Conservation (phyloP, 495 filamentous ascomycete genomes). For the Lophiotrema nucula region DNA sequence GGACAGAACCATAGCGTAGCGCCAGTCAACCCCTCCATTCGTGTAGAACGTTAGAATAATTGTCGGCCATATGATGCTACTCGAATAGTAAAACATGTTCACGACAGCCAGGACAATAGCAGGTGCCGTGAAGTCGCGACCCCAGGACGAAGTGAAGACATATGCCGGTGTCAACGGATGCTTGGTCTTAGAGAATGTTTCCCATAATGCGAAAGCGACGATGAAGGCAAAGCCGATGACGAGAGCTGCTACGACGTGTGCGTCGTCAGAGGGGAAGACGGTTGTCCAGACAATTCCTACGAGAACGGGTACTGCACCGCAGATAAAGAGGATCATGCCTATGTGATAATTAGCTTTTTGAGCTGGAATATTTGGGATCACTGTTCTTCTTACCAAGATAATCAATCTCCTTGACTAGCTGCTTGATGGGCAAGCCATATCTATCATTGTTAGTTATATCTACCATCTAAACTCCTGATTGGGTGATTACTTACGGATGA, state of each 20-base stretch:
- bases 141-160: constrained; percentile 35
- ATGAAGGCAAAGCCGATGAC: constrained; percentile 30
- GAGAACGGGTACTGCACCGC: constrained; percentile 25
- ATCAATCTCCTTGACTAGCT: constrained; percentile 31
- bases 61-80: neutral
- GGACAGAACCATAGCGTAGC: neutral
- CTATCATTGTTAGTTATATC: too few relatives aligned
- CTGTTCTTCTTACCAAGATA: too few relatives aligned
- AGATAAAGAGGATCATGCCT: constrained; percentile 32
- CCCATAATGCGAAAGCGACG: constrained; percentile 19
- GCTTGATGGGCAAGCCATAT: constrained; percentile 23
- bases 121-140: constrained; percentile 34
- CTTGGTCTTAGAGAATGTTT: constrained; percentile 25
- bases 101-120: constrained; percentile 35
- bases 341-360: too few relatives aligned
- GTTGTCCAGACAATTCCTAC: constrained; percentile 36
- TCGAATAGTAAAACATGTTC: constrained; percentile 36
- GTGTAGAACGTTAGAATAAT: neutral
- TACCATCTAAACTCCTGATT: too few relatives aligned
- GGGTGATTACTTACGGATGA: constrained; percentile 35
- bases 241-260: constrained; percentile 36
- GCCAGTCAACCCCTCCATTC: neutral
- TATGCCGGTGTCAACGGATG: constrained; percentile 36
- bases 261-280: constrained; percentile 25
- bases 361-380: too few relatives aligned